Base-by-base conservation (phyloP, 2,329 filamentous ascomycete species). In the Monilinia fructicola region DNA sequence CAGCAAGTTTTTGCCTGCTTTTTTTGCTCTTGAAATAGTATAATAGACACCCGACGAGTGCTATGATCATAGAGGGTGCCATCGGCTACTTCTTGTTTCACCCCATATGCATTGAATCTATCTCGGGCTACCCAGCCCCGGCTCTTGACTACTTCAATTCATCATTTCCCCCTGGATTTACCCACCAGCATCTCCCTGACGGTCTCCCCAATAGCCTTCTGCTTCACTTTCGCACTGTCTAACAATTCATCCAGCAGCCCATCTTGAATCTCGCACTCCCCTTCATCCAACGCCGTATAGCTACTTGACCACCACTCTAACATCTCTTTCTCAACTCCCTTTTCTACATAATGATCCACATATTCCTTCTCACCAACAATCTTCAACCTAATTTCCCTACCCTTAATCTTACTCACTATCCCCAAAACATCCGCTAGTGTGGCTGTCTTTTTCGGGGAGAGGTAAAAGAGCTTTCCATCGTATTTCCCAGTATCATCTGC, bases 401-500 rank as follows among this genome's bases (percentile, higher is more conserved):
- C 61, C 40, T 23, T n/a, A n/a, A 64, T 11, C 38, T 55, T 35
- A 1, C 50, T 31, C 9, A 44, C 61, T 5, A 48, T 64, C 1
- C 4, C 10, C 52, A 64, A 46, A 26, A 55, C 28, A 35, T 64
- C 26, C 4, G 14, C 11, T 21, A 64, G 7, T 1, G 9, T 46
- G 0, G 26, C 5, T 3, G 52, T 18, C 18, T 53, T 38, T 21
- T 6, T 55, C 2, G 21, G 52, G 5, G 54, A 65, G 2, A 67
- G 44, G 18, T 60, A 67, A 3, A 67, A 54, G 1, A 64, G 44
- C 38, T 60, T 54, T 10, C 54, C 66, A 12, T 54, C 54, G 23
- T 65, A 67, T 28, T 38, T 65, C 12, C 7, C 26, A 28, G 16
- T 53, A 4, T 6, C 31, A 67, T 70, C 69, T 11, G 63, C 65